A percentile compares a stretch with the other conserved stretches of the same genome.
phyloP scores from a whole-genome alignment of 306 rosid genomes.

The Pachyrhizus erosus region DNA sequence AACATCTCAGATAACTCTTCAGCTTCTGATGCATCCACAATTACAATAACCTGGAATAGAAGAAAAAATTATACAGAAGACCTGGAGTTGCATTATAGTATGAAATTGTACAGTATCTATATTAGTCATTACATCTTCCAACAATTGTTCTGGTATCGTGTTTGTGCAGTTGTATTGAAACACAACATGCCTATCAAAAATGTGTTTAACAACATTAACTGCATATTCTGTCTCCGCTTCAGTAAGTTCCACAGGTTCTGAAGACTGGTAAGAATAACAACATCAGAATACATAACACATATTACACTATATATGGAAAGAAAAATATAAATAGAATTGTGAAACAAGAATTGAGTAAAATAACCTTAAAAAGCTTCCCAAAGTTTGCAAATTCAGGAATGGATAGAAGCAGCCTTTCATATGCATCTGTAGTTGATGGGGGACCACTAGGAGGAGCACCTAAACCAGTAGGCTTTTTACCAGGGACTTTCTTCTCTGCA shows the following conservation, averaged over 20 bases:
- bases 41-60: slow-evolving; percentile 72
- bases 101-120: slow-evolving; percentile 23
- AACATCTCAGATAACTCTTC: slow-evolving; percentile 80
- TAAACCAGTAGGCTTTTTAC: slow-evolving; percentile 87
- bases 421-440: slow-evolving; percentile 78
- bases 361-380: slow-evolving; percentile 96
- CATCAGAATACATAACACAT: slow-evolving; percentile 36
- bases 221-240: slow-evolving; percentile 98
- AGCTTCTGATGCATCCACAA: slow-evolving; percentile 91
- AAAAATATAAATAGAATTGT: slow-evolving; percentile 27
- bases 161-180: slow-evolving; percentile 98
- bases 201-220: slow-evolving; percentile 93
- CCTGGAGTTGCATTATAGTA: slow-evolving; percentile 25
- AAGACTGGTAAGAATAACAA: slow-evolving; percentile 68
- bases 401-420: slow-evolving; percentile 77
- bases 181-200: slow-evolving; percentile 86
- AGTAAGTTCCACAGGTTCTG: slow-evolving; percentile 95
- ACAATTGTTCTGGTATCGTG: slow-evolving; percentile 93
- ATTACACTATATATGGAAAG: slow-evolving; percentile 9
- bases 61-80: slow-evolving; percentile 34
- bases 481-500: slow-evolving; percentile 91
- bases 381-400: slow-evolving; percentile 75
- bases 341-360: slow-evolving; percentile 29
- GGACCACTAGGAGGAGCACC: slow-evolving; percentile 86
- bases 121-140: slow-evolving; percentile 73